phyloP scores from a whole-genome alignment of 2,329 filamentous ascomycete species.

The Phoma sp. region DNA sequence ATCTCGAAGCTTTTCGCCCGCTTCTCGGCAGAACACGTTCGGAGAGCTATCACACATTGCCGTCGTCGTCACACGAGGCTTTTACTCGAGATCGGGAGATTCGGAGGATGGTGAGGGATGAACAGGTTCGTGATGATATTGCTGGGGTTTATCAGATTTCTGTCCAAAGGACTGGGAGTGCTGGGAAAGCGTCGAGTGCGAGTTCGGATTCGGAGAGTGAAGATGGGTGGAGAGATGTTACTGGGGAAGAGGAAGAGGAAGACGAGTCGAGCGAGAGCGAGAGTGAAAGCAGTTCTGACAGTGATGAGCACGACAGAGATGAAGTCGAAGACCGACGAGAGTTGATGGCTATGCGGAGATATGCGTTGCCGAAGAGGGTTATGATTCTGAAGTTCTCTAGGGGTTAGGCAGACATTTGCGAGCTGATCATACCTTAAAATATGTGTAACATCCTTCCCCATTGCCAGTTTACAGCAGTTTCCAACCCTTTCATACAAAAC shows the following conservation, averaged over 20 bases:
- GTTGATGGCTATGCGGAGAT: not conserved
- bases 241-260: not conserved
- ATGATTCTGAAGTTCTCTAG: not conserved
- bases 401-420: not conserved
- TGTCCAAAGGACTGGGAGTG: not conserved
- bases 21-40: not conserved
- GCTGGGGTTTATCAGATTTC: slow-evolving; percentile 2
- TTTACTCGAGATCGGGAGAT: not conserved
- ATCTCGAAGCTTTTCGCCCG: not conserved
- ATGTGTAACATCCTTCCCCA: too few relatives aligned
- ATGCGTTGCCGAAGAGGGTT: slow-evolving; percentile 1
- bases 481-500: too few relatives aligned
- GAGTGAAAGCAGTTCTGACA: not conserved
- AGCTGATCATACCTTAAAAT: not conserved
- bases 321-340: not conserved
- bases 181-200: not conserved
- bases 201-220: not conserved
- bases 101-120: not conserved
- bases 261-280: slow-evolving; percentile 5
- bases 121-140: not conserved
- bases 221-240: too few relatives aligned
- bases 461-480: too few relatives aligned
- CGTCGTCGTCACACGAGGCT: not conserved
- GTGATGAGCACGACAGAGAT: not conserved
- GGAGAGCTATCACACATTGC: not conserved